Base-by-base conservation (phyloP, 2,329 filamentous ascomycete species). In the Raffaelea arxii region DNA sequence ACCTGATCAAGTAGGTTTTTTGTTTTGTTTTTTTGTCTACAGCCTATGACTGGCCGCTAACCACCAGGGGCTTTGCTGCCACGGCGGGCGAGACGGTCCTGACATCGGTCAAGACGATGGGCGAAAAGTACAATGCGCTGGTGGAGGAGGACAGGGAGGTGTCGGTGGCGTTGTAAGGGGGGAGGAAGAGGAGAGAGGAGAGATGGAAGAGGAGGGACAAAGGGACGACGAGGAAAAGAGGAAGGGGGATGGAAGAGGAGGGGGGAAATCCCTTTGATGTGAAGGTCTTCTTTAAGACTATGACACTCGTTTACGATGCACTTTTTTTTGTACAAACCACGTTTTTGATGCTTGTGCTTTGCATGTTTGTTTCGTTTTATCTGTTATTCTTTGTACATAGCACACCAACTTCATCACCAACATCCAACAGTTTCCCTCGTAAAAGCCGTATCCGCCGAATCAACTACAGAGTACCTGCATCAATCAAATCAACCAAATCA, bases 101-200 rank as follows among this genome's bases (percentile, higher is more conserved):
- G 47, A 73, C 86, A 49, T 72, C 72, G 5, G 75, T 95, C 25
- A 75, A 82, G 55, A 68, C 77, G 2, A 71, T 77, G 66, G 79
- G 80, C 49, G 62, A 68, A 49, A 50, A 75, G 49, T 82, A 80
- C 64, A 68, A 77, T 44, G 78, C 81, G 2, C 62, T 72, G 25
- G 78, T 96, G 52, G 89, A 95, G 65, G 80, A 90, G 57, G 88
- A 95, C 59, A 70, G 84, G 58, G 65, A 82, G 23, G 75, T 92
- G 43, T 70, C 76, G 12, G 21, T 11, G 4, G 36, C 76, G 12
- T 14, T 11, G 4, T 35, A 40, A 9, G 35, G 18, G 41, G 14
- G 30, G 12, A 19, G 7, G 21, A 25, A 9, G 27, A 44, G 14
- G n/a, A 36, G 4, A 14, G 18, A 14, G 16, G 10, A 22, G n/a